These are phyloP conservation scores for Botrytis pseudocinerea DNA, from an alignment of 2,329 filamentous ascomycete species.

Conservation along the genomic window DNA sequence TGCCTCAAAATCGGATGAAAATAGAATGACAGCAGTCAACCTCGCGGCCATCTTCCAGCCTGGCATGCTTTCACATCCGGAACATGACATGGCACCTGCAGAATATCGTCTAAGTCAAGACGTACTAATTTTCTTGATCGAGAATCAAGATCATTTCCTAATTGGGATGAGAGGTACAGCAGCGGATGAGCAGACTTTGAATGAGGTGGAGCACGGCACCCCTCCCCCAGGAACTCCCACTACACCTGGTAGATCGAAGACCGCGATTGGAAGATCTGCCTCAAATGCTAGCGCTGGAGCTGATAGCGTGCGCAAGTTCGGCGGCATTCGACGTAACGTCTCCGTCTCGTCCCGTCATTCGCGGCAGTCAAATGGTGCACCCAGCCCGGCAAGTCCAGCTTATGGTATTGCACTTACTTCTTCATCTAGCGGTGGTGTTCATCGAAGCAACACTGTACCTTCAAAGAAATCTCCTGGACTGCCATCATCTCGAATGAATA, in stretches of 20 bases:
- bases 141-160: conserved; percentile 97
- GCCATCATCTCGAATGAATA: conserved; percentile 65
- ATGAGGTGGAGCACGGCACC: conserved; percentile 67
- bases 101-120: conserved; percentile 96
- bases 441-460: conserved; percentile 87
- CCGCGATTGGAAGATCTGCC: conserved; percentile 69
- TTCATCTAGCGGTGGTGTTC: conserved; percentile 57
- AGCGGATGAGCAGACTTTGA: conserved; percentile 75
- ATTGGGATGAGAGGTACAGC: conserved; percentile 98
- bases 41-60: conserved; percentile 97
- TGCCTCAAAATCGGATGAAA: conserved; percentile 92
- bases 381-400: conserved; percentile 67
- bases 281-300: conserved; percentile 88
- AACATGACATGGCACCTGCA: conserved; percentile 90
- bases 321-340: conserved; percentile 79
- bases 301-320: conserved; percentile 81
- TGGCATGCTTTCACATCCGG: conserved; percentile 89
- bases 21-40: conserved; percentile 95
- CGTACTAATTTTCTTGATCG: conserved; percentile 95
- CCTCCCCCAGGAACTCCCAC: conserved; percentile 51
- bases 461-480: conserved; percentile 82
- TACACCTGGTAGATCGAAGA: conserved; percentile 54
- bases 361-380: conserved; percentile 68
- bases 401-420: conserved; percentile 56
- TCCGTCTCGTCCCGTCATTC: conserved; percentile 91